Percentiles rank a stretch among this genome's conserved stretches.
phyloP scores from a whole-genome alignment of 352 stramenopile species.

The Phytophthora pinifolia region DNA sequence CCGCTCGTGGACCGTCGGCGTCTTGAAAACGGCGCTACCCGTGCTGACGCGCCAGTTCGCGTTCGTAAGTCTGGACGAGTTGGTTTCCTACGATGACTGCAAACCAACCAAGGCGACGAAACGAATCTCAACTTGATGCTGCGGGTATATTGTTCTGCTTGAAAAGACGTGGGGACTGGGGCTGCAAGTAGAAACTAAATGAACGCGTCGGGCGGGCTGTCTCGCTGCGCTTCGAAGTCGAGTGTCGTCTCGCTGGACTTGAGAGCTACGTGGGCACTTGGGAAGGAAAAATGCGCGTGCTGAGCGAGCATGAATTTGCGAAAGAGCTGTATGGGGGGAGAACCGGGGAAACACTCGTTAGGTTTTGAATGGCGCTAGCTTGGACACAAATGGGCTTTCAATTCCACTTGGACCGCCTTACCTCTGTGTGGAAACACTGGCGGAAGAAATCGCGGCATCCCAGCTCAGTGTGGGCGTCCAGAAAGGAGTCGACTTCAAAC shows the following conservation, averaged over 20 bases:
- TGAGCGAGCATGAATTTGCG: constrained; percentile 51
- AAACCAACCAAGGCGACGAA: constrained; percentile 25
- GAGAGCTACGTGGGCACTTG: neutral
- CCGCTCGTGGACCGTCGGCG: constrained; percentile 74
- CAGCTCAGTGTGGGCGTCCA: constrained; percentile 64
- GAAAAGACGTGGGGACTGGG: neutral
- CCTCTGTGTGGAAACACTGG: constrained; percentile 73
- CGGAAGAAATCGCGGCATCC: constrained; percentile 81
- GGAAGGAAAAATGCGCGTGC: constrained; percentile 42
- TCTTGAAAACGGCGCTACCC: constrained; percentile 61
- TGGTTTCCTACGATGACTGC: constrained; percentile 32
- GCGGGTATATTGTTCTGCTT: neutral
- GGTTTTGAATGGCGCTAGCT: neutral
- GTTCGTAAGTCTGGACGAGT: constrained; percentile 74
- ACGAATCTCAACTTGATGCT: neutral
- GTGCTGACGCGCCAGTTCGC: constrained; percentile 49
- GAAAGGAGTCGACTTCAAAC: constrained; percentile 63
- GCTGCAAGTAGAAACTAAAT: constrained; percentile 12
- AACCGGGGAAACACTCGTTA: neutral
- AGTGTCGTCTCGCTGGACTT: constrained; percentile 7
- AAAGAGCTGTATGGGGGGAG: constrained; percentile 44
- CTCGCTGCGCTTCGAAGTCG: constrained; percentile 7
- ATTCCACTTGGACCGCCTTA: constrained; percentile 16
- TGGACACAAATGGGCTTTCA: neutral
- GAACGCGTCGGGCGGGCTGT: constrained; percentile 14